Base-by-base conservation (phyloP, 192 early-diverging fungal genomes). In the Radiomyces spectabilis region DNA sequence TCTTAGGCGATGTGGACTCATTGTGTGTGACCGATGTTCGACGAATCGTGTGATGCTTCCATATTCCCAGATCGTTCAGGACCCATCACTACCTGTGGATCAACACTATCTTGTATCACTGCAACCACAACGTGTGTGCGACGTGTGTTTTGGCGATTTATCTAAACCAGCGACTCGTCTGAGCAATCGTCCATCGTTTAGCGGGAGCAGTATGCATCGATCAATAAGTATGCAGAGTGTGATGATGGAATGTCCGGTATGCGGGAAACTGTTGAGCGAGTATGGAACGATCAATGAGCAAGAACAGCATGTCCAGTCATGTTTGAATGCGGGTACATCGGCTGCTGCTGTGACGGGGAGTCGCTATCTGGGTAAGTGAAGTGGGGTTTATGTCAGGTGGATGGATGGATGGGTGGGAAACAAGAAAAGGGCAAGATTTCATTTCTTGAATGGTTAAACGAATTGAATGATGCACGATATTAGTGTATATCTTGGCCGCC, bases 21-120 rank as follows among this genome's bases (percentile, higher is more conserved):
- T 95, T 41, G 86, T 89, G 29, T 95, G 93, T 65, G 88, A 88
- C 58, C 67, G 59, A 16, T 95, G 92, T 65, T 53, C n/a, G n/a
- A n/a, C n/a, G n/a, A n/a, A n/a, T n/a, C n/a, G n/a, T n/a, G n/a
- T n/a, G n/a, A n/a, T n/a, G n/a, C n/a, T n/a, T n/a, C n/a, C n/a
- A n/a, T n/a, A n/a, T n/a, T n/a, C n/a, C n/a, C 35, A 70, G 55
- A 65, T 61, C 41, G 54, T 60, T 18, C 69, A 68, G 27, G 75
- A 77, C 41, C 75, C 75, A 26, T 40, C 32, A 10, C 21, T 25
- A 1, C 16, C 47, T 33, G 25, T 42, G n/a, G n/a, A n/a, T n/a
- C n/a, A n/a, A n/a, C n/a, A n/a, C n/a, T n/a, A n/a, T 41, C 30
- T 39, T 15, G 25, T 25, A 27, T 29, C 58, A 22, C 35, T n/a